Evolutionary conservation across 371 early-diverging fungal species (phyloP).

Genomic region (Choanephora cucurbitarum): DNA sequence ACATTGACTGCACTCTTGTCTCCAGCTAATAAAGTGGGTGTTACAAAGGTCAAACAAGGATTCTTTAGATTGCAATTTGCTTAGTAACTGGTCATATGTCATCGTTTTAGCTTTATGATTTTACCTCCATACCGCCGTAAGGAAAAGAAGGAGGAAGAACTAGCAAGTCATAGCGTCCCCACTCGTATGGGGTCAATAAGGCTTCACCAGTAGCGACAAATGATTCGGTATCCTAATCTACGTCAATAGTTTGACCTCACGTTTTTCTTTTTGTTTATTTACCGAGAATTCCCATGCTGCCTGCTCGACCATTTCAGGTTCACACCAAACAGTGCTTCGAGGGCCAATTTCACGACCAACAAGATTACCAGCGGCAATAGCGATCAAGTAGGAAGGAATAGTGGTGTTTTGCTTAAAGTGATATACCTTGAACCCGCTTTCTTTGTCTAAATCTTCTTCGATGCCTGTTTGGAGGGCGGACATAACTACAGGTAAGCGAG

Average conservation of each 20-base stretch:
- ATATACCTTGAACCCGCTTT: constrained; percentile 51
- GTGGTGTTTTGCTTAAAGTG: constrained; percentile 73
- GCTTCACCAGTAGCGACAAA: constrained; percentile 86
- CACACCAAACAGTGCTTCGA: constrained; percentile 92
- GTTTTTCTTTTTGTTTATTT: not conserved
- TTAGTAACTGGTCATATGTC: too few relatives aligned
- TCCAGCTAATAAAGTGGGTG: constrained; percentile 84
- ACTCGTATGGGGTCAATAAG: constrained; percentile 90
- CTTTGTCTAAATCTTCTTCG: constrained; percentile 31
- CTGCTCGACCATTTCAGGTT: constrained; percentile 88
- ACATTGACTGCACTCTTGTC: constrained; percentile 95
- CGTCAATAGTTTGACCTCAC: not conserved
- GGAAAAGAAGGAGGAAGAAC: constrained; percentile 84
- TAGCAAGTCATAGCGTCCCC: constrained; percentile 96
- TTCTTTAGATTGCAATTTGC: constrained; percentile 47
- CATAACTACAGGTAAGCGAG: constrained; percentile 46
- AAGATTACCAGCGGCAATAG: constrained; percentile 90
- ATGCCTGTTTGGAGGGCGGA: constrained; percentile 24
- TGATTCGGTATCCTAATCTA: constrained; percentile 72
- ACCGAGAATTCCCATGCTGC: constrained; percentile 91
- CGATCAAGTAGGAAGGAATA: constrained; percentile 92
- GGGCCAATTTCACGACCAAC: constrained; percentile 83
- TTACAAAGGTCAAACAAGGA: constrained; percentile 90
- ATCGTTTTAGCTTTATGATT: not conserved
- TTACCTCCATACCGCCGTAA: constrained; percentile 95